Evolutionary conservation across 2,329 filamentous ascomycete genomes (phyloP), one percentile per base, ranked within the genome.

Genomic region (Paecilomyces variotii): DNA sequence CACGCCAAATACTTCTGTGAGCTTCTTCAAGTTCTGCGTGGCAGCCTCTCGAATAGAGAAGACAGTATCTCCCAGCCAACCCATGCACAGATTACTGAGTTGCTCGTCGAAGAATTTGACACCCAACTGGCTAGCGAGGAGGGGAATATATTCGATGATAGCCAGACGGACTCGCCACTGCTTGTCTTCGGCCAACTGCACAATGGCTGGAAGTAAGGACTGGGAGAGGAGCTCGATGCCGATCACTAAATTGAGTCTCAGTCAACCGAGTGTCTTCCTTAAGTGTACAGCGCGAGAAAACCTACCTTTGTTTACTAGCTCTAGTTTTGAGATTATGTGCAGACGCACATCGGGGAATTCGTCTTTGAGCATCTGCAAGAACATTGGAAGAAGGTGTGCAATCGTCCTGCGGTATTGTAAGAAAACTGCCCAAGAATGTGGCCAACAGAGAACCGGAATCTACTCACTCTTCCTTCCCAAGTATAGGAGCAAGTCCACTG

Each of bases 311-410:
- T 99, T 99, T 64, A 99, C 94, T 63, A 95, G 85, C 79, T 99
- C 95, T 57, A 99, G 86, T 78, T 99, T 99, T n/a, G 94, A 97
- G 71, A 99, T 99, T 74, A 99, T 99, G 78, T 99, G 96, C 60
- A 99, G 86, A 62, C 94, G 89, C 56, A 99, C 94, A 73, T 99
- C 94, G 25, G 94, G 94, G 76, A 97, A 97, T 72, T 99, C 94
- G 70, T 99, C 94, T 83, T 97, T 99, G 68, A 99, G 87, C 94
- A 99, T 99, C 75, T 96, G 90, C 57, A 99, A 83, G 77, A 99
- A 97, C 93, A 99, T 99, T 57, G 94, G 94, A 52, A 99, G 84
- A 52, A 99, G 86, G 74, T 99, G 94, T 67, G 94, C 88, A 65
- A 96, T 97, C 30, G 94, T 99, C 76, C 90, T 94, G 65, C 0